Conservation (phyloP, 306 rosid genomes). For the Astragalus membranaceus region DNA sequence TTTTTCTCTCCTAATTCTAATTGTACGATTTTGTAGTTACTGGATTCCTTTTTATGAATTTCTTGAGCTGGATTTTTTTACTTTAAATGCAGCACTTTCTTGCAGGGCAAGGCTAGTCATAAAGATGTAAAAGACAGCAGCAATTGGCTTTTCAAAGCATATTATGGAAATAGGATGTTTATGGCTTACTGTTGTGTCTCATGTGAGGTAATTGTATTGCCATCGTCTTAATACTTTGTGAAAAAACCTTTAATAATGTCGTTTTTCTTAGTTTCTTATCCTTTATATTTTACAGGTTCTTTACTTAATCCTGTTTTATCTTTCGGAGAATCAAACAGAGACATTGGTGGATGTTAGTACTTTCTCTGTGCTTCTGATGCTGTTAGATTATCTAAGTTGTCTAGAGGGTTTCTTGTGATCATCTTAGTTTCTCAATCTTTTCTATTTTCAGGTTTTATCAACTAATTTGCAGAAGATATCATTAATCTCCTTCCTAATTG, state of each 20-base stretch:
- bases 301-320: slow-evolving; percentile 68
- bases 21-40: not conserved
- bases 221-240: not conserved
- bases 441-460: slow-evolving; percentile 52
- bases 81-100: slow-evolving; percentile 72
- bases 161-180: slow-evolving; percentile 90
- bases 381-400: not conserved
- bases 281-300: slow-evolving; percentile 57
- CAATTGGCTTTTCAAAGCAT: slow-evolving; percentile 83
- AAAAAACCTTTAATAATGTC: not conserved
- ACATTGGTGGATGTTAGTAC: slow-evolving; percentile 63
- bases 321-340: slow-evolving; percentile 58
- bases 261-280: slow-evolving; percentile 17
- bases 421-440: slow-evolving; percentile 20
- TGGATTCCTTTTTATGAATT: slow-evolving; percentile 4
- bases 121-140: slow-evolving; percentile 98
- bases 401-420: not conserved
- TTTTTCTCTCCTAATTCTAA: not conserved
- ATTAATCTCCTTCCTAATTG: slow-evolving; percentile 46
- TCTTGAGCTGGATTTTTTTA: slow-evolving; percentile 18
- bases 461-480: slow-evolving; percentile 43
- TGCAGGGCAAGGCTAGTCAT: slow-evolving; percentile 86
- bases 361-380: not conserved
- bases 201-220: slow-evolving; percentile 59
- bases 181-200: slow-evolving; percentile 98